A percentile compares a stretch with the other conserved stretches of the same genome.
Conservation (phyloP, 306 rosid species). For the Vigna reflexopilosa region DNA sequence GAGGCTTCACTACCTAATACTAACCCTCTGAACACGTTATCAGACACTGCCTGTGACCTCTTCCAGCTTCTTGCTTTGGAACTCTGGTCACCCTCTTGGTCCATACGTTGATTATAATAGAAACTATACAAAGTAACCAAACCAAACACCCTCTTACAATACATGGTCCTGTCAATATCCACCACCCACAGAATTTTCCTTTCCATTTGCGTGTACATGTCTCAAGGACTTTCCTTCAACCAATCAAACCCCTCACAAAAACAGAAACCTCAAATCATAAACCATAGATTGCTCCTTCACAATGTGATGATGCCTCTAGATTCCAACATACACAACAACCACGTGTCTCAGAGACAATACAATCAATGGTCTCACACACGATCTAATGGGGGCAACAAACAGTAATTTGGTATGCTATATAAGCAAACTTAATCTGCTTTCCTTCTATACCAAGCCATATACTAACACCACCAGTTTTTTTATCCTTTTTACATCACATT, state of each 20-base stretch:
- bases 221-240: constrained; percentile 15
- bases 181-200: not conserved
- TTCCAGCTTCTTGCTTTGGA: constrained; percentile 39
- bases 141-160: constrained; percentile 4
- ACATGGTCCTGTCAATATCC: constrained; percentile 41
- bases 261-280: constrained; percentile 18
- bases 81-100: constrained; percentile 33
- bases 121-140: constrained; percentile 26
- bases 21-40: constrained; percentile 37
- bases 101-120: constrained; percentile 23
- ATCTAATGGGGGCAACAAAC: constrained; percentile 31
- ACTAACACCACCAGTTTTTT: constrained; percentile 41
- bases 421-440: constrained; percentile 55
- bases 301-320: constrained; percentile 20
- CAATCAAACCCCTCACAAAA: constrained; percentile 29
- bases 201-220: constrained; percentile 17
- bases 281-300: constrained; percentile 28
- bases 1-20: constrained; percentile 30
- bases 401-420: constrained; percentile 45
- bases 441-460: constrained; percentile 53
- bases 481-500: constrained; percentile 50
- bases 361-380: constrained; percentile 8
- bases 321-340: constrained; percentile 24
- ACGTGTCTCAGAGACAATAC: constrained; percentile 33
- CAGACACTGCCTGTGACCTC: constrained; percentile 30